These are phyloP conservation scores for Stephania japonica DNA, from an alignment of 164 flowering plant genomes.

Conservation along the genomic window DNA sequence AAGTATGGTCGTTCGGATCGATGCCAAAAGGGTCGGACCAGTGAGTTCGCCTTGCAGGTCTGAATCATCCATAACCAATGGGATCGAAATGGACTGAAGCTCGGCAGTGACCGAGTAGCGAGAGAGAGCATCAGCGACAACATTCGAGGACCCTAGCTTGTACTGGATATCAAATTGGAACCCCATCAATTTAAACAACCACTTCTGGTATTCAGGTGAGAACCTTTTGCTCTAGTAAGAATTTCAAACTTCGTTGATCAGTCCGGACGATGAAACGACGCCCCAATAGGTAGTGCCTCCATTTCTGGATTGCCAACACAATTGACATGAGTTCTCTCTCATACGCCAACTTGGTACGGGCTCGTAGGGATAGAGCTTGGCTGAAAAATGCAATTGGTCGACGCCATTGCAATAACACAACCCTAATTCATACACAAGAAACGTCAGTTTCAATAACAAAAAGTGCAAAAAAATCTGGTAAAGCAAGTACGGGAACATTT, in stretches of 20 bases:
- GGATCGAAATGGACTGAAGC: too few species aligned
- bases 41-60: too few species aligned
- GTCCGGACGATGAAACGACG: not conserved
- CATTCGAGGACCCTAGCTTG: too few species aligned
- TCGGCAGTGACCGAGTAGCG: too few species aligned
- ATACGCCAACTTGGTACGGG: not conserved
- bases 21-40: too few species aligned
- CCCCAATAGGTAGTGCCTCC: constrained; percentile 3
- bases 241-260: constrained; percentile 1
- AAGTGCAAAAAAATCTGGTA: constrained; percentile 10
- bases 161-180: too few species aligned
- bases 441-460: constrained; percentile 10
- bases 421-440: not conserved
- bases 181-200: too few species aligned
- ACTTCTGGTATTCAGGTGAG: too few species aligned
- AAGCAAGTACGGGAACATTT: not conserved
- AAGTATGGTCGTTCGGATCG: too few species aligned
- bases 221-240: too few species aligned
- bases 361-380: not conserved
- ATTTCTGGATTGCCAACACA: not conserved
- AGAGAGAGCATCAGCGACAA: too few species aligned
- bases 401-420: not conserved
- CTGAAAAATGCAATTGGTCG: not conserved
- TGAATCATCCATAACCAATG: too few species aligned
- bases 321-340: not conserved